These are phyloP conservation scores for Aristolochia fimbriata DNA, from an alignment of 164 flowering plant species.

Conservation along the genomic window DNA sequence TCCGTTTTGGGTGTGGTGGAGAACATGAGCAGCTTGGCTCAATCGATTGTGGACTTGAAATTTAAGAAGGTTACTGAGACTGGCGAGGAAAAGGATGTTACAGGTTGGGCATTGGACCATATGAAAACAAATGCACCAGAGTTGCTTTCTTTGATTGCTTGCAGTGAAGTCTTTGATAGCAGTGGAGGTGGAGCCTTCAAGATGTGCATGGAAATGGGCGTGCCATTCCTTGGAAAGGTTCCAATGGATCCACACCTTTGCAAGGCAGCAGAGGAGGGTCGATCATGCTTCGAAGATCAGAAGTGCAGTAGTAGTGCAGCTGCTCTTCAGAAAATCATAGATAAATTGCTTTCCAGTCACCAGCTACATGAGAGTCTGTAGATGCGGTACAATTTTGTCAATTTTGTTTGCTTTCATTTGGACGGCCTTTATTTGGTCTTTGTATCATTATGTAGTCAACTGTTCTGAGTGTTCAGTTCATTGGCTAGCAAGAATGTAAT, in stretches of 20 bases:
- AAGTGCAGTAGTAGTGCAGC: constrained; percentile 8
- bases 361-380: no score
- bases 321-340: constrained; percentile 53
- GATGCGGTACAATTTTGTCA: no score
- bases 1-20: constrained; percentile 82
- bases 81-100: constrained; percentile 56
- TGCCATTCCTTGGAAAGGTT: constrained; percentile 87
- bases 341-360: constrained; percentile 13
- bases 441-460: no score
- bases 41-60: constrained; percentile 43
- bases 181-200: constrained; percentile 74
- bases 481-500: no score
- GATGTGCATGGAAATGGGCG: constrained; percentile 79
- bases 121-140: constrained; percentile 68
- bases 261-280: constrained; percentile 89
- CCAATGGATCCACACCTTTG: constrained; percentile 87
- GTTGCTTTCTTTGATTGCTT: constrained; percentile 39
- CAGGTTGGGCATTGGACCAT: constrained; percentile 38
- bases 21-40: constrained; percentile 83
- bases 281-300: constrained; percentile 61
- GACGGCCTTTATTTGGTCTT: neutral
- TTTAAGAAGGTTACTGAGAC: constrained; percentile 32
- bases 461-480: no score
- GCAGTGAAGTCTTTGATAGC: constrained; percentile 77
- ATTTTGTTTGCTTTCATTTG: no score